These are phyloP conservation scores for Hordeum vulgare DNA, from an alignment of 176 grass and related monocot genomes.

Conservation along the genomic window MorexV3_pseudomolecules_assembly NC_058523.1:515958011-515958510, in stretches of 20 bases:
- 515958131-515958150: conserved; percentile 22
- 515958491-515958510: no score
- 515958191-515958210: neutral
- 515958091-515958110: conserved; percentile 19
- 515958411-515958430: no score
- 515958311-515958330: neutral
- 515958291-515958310: neutral
- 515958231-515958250: neutral
- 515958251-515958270: neutral
- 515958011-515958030: conserved; percentile 26
- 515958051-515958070: neutral
- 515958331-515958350: neutral
- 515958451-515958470: no score
- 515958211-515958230: neutral
- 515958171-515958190: conserved; percentile 64
- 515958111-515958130: conserved; percentile 30
- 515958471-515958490: no score
- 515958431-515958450: no score
- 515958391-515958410: neutral
- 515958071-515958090: neutral
- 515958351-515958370: neutral
- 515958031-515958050: conserved; percentile 21
- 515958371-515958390: neutral
- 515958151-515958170: conserved; percentile 34
- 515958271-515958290: neutral